Evolutionary conservation across 1,139 yeast genomes (phyloP).

Genomic region (Diutina pseudorugosa): DNA sequence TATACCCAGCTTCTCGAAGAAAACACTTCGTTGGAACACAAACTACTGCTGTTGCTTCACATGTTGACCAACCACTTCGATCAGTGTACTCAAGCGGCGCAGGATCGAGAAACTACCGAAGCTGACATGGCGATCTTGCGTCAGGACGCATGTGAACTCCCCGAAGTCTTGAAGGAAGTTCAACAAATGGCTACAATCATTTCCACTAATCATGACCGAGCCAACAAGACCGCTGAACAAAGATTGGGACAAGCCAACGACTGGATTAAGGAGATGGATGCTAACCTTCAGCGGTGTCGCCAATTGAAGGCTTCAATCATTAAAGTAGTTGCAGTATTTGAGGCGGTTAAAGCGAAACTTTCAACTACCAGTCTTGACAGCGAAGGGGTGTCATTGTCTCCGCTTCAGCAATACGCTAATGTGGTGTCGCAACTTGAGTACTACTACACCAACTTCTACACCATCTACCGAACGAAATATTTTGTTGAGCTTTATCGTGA

Average conservation of each 20-base stretch:
- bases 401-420: slow-evolving; percentile 15
- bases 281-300: slow-evolving; percentile 12
- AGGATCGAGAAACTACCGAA: not conserved
- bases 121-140: not conserved
- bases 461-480: slow-evolving; percentile 25
- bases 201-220: slow-evolving; percentile 22
- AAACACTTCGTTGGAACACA: slow-evolving; percentile 48
- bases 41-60: slow-evolving; percentile 55
- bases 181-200: slow-evolving; percentile 25
- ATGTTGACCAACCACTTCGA: slow-evolving; percentile 49
- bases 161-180: slow-evolving; percentile 12
- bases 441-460: slow-evolving; percentile 26
- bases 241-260: slow-evolving; percentile 12
- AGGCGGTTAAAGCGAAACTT: slow-evolving; percentile 10
- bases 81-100: slow-evolving; percentile 5
- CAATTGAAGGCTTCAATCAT: slow-evolving; percentile 17
- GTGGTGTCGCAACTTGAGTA: slow-evolving; percentile 20
- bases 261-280: slow-evolving; percentile 9
- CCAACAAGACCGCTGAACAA: slow-evolving; percentile 14
- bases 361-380: slow-evolving; percentile 3
- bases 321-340: slow-evolving; percentile 13
- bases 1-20: slow-evolving; percentile 12
- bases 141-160: not conserved
- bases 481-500: slow-evolving; percentile 29
- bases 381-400: slow-evolving; percentile 6